phyloP scores from a whole-genome alignment of 2,329 filamentous ascomycete genomes.

The Sporothrix dimorphospora region DNA sequence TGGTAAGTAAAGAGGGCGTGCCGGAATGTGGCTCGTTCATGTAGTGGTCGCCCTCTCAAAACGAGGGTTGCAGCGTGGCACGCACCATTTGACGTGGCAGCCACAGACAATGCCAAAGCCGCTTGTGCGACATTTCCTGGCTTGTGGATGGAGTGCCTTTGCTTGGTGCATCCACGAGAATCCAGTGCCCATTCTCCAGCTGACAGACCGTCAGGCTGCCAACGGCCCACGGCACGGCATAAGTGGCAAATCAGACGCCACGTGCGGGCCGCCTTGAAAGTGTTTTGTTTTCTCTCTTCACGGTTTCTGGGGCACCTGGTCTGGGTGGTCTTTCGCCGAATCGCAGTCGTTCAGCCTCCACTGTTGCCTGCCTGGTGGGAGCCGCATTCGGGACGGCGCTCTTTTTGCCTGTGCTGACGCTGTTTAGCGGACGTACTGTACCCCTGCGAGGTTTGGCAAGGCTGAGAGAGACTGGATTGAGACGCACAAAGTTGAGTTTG shows the following conservation, averaged over 20 bases:
- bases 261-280: background rate
- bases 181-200: background rate
- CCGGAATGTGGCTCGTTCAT: background rate
- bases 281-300: background rate
- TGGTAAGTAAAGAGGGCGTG: background rate
- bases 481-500: background rate
- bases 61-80: background rate
- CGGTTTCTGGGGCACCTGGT: background rate
- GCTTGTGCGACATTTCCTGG: background rate
- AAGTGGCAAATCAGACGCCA: background rate
- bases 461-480: background rate
- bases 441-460: background rate
- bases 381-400: background rate
- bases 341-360: background rate
- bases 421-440: background rate
- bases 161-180: background rate
- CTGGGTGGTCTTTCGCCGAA: background rate
- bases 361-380: constrained; percentile 17
- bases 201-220: background rate
- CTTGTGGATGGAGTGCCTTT: background rate
- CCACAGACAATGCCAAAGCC: background rate
- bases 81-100: constrained; percentile 20
- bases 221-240: background rate
- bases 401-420: background rate
- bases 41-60: background rate